phyloP scores from a whole-genome alignment of 116 monocot species.

The Thalassia testudinum region DNA sequence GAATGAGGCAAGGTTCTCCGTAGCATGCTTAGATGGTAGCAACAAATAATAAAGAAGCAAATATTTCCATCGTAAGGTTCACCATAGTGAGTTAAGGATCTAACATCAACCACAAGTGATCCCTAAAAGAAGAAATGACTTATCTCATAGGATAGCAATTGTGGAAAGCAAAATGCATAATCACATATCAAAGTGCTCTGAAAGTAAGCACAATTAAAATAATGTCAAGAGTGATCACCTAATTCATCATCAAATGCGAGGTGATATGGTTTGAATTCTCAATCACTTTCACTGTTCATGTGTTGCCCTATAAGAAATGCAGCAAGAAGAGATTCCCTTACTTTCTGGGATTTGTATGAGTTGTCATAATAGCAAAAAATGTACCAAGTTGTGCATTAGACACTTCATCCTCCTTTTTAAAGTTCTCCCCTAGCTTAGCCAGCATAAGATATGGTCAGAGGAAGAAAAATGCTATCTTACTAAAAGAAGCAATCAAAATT shows the following conservation, averaged over 20 bases:
- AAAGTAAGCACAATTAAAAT: too few relatives aligned
- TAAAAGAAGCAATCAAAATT: too few relatives aligned
- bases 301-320: slow-evolving; percentile 96
- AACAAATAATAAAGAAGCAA: slow-evolving; percentile 92
- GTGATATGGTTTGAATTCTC: slow-evolving; percentile 84
- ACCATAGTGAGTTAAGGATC: slow-evolving; percentile 93
- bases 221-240: slow-evolving; percentile 22
- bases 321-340: slow-evolving; percentile 56
- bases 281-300: slow-evolving; percentile 89
- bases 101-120: slow-evolving; percentile 74
- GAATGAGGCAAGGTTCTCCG: slow-evolving; percentile 80
- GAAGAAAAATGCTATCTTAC: too few relatives aligned
- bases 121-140: slow-evolving; percentile 18
- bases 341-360: slow-evolving; percentile 52
- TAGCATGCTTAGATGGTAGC: slow-evolving; percentile 93
- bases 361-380: slow-evolving; percentile 90
- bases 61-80: slow-evolving; percentile 98
- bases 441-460: too few relatives aligned
- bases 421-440: too few relatives aligned
- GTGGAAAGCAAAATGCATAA: not conserved
- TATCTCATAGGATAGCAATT: too few relatives aligned
- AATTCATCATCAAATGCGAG: slow-evolving; percentile 88
- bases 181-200: too few relatives aligned
- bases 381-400: too few relatives aligned
- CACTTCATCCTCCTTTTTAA: too few relatives aligned